Evolutionary conservation across 2,329 filamentous ascomycete genomes (phyloP).

Genomic region (Xylaria hypoxylon): DNA sequence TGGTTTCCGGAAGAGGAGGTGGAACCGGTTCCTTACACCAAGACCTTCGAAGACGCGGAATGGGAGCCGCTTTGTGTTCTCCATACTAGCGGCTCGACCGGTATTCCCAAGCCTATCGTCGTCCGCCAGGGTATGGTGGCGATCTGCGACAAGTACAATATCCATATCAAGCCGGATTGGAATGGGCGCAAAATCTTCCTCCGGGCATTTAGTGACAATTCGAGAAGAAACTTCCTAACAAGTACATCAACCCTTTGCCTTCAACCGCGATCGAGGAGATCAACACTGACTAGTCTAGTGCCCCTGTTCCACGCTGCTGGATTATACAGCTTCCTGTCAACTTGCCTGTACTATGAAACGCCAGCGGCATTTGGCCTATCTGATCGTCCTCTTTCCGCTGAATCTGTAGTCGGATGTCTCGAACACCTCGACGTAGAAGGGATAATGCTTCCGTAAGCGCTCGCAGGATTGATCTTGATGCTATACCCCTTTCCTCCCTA

Average conservation of each 20-base stretch:
- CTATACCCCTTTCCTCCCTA: neutral
- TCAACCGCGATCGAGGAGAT: no score
- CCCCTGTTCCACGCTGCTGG: conserved; percentile 49
- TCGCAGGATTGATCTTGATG: neutral
- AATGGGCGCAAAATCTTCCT: conserved; percentile 42
- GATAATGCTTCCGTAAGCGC: conserved; percentile 41
- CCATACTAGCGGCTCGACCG: conserved; percentile 61
- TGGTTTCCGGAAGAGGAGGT: conserved; percentile 55
- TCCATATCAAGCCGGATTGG: conserved; percentile 45
- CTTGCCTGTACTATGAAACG: conserved; percentile 38
- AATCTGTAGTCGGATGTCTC: conserved; percentile 41
- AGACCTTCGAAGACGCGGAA: conserved; percentile 56
- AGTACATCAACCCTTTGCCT: conserved; percentile 44
- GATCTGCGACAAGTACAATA: conserved; percentile 50
- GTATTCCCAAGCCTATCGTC: conserved; percentile 60
- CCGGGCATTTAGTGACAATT: conserved; percentile 25
- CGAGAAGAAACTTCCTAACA: conserved; percentile 38
- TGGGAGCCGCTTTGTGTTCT: conserved; percentile 57
- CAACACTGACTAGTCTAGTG: conserved; percentile 40
- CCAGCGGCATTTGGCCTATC: conserved; percentile 41
- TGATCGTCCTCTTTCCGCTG: conserved; percentile 44
- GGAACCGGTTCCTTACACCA: conserved; percentile 54
- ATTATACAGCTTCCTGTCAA: conserved; percentile 42
- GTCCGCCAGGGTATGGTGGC: conserved; percentile 55
- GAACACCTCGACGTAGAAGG: conserved; percentile 39